phyloP scores from a whole-genome alignment of 306 rosid genomes.

The Inga leiocalycina region DNA sequence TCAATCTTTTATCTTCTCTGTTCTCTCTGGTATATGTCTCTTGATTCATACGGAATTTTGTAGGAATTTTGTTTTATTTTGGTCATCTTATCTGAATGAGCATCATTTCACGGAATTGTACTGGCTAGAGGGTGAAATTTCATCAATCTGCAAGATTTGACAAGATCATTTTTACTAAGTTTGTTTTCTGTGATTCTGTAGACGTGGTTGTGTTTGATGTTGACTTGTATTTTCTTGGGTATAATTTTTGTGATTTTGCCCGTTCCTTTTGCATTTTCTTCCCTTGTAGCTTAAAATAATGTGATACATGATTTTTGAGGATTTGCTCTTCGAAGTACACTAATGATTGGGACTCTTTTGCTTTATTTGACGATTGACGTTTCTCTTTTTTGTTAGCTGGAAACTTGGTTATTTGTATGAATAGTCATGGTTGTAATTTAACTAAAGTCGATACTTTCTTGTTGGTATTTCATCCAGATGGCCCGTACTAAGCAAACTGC shows the following conservation, averaged over 20 bases:
- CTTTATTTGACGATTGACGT: not conserved
- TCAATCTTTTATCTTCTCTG: not conserved
- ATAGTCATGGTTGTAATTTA: not conserved
- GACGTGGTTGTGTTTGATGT: not conserved
- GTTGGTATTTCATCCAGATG: not conserved
- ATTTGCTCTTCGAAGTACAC: not conserved
- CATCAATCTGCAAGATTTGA: not conserved
- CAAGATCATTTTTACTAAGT: not conserved
- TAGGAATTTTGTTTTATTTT: no score
- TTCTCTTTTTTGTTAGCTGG: not conserved
- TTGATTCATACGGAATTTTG: not conserved
- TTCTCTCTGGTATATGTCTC: not conserved
- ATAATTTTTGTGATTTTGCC: not conserved
- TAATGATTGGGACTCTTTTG: not conserved
- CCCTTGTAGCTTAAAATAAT: no score
- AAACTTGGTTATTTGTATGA: not conserved
- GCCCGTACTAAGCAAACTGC: slow-evolving; percentile 6
- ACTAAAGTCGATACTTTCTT: not conserved
- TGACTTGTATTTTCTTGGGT: not conserved
- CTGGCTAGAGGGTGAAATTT: not conserved
- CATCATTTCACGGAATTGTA: not conserved
- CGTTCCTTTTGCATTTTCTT: not conserved
- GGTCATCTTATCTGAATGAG: not conserved
- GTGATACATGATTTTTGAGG: not conserved
- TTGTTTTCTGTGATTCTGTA: not conserved